phyloP scores from a whole-genome alignment of 2,329 filamentous ascomycete species.

The Alternaria gaisen region DNA sequence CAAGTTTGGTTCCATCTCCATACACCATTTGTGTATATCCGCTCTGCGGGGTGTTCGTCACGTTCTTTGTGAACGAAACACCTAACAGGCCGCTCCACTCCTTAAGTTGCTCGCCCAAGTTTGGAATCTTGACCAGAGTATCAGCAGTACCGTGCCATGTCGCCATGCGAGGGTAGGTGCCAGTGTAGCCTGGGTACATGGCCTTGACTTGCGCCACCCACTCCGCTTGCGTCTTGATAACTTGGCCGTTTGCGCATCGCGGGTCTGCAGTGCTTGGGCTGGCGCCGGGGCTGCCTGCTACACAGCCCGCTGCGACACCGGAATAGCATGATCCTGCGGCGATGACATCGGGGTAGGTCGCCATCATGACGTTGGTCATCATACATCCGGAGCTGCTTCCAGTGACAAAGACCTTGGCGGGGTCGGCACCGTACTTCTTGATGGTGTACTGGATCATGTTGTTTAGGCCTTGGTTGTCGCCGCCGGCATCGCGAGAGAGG shows the following conservation, averaged over 20 bases:
- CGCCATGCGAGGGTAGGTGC: slow-evolving; percentile 47
- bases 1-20: slow-evolving; percentile 37
- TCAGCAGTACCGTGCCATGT: slow-evolving; percentile 52
- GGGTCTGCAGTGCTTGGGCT: slow-evolving; percentile 27
- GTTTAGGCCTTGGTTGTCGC: slow-evolving; percentile 64
- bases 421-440: slow-evolving; percentile 61
- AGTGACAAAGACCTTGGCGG: slow-evolving; percentile 54
- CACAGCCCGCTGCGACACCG: slow-evolving; percentile 40
- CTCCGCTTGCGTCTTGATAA: not conserved
- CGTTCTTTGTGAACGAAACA: slow-evolving; percentile 24
- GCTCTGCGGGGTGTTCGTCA: slow-evolving; percentile 32
- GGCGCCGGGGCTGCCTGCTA: slow-evolving; percentile 55
- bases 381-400: slow-evolving; percentile 42
- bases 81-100: slow-evolving; percentile 40
- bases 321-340: slow-evolving; percentile 39
- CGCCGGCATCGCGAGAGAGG: slow-evolving; percentile 65
- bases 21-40: slow-evolving; percentile 39
- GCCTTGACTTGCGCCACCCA: slow-evolving; percentile 35
- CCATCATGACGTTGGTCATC: slow-evolving; percentile 46
- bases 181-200: slow-evolving; percentile 50
- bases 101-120: slow-evolving; percentile 39
- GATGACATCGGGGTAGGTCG: slow-evolving; percentile 39
- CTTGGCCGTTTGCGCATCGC: not conserved
- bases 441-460: slow-evolving; percentile 68
- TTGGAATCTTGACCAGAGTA: slow-evolving; percentile 37